Evolutionary conservation across 2,329 filamentous ascomycete genomes (phyloP).

Genomic region (Colletotrichum sp.): DNA sequence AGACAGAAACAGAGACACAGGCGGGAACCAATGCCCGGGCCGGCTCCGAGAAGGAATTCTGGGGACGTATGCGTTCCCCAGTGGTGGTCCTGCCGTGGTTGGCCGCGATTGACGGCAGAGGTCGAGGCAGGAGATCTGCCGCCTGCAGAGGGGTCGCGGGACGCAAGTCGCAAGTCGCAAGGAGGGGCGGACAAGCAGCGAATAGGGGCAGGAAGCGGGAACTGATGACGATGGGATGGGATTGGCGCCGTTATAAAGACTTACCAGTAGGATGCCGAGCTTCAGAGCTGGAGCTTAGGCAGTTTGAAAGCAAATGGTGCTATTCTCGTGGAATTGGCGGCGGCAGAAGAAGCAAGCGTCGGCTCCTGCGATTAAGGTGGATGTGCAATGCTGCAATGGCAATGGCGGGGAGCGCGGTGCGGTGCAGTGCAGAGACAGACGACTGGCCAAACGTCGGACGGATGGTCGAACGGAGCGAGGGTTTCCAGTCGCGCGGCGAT

Average conservation of each 20-base stretch:
- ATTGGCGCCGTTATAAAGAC: not conserved
- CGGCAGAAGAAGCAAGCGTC: not conserved
- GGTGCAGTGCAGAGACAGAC: not conserved
- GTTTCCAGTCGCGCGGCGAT: conserved; percentile 6
- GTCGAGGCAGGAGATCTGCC: conserved; percentile 11
- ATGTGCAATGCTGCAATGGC: not conserved
- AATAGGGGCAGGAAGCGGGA: not conserved
- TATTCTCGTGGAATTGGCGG: conserved; percentile 6
- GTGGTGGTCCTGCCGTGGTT: not conserved
- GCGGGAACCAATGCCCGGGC: not conserved
- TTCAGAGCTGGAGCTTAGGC: not conserved
- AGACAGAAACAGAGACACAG: not conserved
- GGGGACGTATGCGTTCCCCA: conserved; percentile 1
- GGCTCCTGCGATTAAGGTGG: not conserved
- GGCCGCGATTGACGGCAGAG: conserved; percentile 1
- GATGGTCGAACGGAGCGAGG: not conserved
- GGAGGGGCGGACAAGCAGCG: not conserved
- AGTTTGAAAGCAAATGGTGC: not conserved
- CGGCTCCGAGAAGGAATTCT: not conserved
- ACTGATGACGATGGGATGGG: not conserved
- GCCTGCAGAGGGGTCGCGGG: not conserved
- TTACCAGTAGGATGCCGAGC: not conserved
- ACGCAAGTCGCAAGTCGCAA: not conserved
- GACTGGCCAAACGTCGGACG: conserved; percentile 15
- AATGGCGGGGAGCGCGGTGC: not conserved